These are phyloP conservation scores for Ensete ventricosum DNA, from an alignment of 176 grass and related monocot species.

Conservation along the genomic window DNA sequence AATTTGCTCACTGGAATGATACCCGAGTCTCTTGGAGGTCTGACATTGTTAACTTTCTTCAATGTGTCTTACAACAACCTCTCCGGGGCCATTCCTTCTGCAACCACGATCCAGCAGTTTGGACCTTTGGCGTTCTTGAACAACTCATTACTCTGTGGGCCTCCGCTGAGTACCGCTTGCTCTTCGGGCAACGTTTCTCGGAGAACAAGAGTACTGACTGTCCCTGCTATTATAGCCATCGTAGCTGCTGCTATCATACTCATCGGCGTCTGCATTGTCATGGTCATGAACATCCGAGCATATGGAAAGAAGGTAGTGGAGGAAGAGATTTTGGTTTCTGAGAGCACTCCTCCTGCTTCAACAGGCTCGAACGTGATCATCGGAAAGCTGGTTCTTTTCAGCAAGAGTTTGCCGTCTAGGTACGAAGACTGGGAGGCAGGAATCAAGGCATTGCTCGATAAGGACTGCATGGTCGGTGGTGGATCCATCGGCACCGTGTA, in stretches of 20 bases:
- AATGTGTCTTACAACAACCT: conserved; percentile 83
- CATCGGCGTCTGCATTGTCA: conserved; percentile 72
- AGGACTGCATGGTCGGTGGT: conserved; percentile 77
- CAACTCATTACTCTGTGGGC: conserved; percentile 64
- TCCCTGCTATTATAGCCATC: conserved; percentile 69
- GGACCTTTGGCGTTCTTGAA: conserved; percentile 36
- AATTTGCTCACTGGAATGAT: conserved; percentile 50
- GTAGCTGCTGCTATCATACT: conserved; percentile 73
- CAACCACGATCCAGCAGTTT: conserved; percentile 47
- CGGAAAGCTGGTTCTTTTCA: conserved; percentile 95
- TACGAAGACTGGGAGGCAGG: conserved; percentile 96
- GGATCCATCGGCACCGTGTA: conserved; percentile 88
- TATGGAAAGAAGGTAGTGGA: conserved; percentile 36
- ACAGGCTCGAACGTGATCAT: conserved; percentile 44
- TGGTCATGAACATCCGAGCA: conserved; percentile 67
- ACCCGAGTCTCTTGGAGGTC: conserved; percentile 44
- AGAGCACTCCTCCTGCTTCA: conserved; percentile 50
- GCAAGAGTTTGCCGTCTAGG: conserved; percentile 82
- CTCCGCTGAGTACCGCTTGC: conserved; percentile 50
- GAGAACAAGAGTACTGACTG: conserved; percentile 22
- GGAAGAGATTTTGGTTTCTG: conserved; percentile 66
- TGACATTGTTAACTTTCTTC: conserved; percentile 57
- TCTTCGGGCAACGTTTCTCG: background rate
- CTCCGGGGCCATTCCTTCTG: conserved; percentile 57
- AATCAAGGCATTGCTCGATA: conserved; percentile 81